Evolutionary conservation across 495 filamentous ascomycete genomes (phyloP).

Genomic region (Trichodelitschia bisporula): DNA sequence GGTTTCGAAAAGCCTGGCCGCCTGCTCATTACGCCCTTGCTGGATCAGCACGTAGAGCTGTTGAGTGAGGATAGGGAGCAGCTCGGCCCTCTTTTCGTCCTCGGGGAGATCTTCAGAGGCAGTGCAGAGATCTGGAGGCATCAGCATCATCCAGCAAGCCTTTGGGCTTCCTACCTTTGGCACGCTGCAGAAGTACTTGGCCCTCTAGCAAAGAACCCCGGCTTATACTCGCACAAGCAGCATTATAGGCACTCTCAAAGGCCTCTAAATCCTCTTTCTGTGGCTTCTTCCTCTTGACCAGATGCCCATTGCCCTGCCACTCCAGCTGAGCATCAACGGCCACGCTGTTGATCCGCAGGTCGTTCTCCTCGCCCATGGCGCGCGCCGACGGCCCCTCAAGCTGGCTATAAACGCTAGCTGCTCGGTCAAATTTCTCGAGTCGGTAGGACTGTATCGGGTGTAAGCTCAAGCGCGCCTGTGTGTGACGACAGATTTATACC

Average conservation of each 20-base stretch:
- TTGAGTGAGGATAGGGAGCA: conserved; percentile 69
- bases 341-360: conserved; percentile 62
- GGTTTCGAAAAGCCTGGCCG: conserved; percentile 34
- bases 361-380: conserved; percentile 47
- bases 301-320: conserved; percentile 40
- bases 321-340: conserved; percentile 70
- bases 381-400: conserved; percentile 24
- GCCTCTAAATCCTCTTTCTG: conserved; percentile 58
- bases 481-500: conserved; percentile 24
- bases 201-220: conserved; percentile 51
- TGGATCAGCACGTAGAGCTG: conserved; percentile 55
- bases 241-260: conserved; percentile 88
- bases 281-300: conserved; percentile 28
- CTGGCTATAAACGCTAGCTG: conserved; percentile 41
- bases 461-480: too few species aligned
- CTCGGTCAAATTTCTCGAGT: conserved; percentile 51
- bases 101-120: conserved; percentile 58
- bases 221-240: conserved; percentile 66
- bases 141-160: conserved; percentile 1
- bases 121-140: conserved; percentile 72
- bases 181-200: conserved; percentile 56
- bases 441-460: conserved; percentile 39
- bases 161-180: conserved; percentile 30
- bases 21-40: conserved; percentile 51
- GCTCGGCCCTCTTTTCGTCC: conserved; percentile 60